These are phyloP conservation scores for Penicillium vulpinum DNA, from an alignment of 2,329 filamentous ascomycete genomes.

Conservation along the genomic window DNA sequence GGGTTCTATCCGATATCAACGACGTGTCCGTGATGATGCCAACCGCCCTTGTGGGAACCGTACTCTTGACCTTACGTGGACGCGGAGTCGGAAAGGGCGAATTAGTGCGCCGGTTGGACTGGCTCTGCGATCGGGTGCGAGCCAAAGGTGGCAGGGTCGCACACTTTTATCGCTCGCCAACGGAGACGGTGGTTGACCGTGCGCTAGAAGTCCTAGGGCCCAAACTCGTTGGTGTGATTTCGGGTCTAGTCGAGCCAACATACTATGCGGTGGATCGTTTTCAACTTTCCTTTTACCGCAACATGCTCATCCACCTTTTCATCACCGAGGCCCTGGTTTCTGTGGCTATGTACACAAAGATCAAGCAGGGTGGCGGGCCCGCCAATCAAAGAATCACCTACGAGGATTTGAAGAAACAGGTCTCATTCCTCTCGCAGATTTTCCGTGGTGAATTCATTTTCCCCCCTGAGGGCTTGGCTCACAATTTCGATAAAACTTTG, in stretches of 20 bases:
- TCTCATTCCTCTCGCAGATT: slow-evolving; percentile 85
- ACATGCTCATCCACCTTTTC: slow-evolving; percentile 99
- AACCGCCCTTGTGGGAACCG: slow-evolving; percentile 90
- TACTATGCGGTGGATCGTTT: slow-evolving; percentile 95
- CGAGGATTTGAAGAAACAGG: slow-evolving; percentile 71
- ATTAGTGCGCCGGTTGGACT: slow-evolving; percentile 81
- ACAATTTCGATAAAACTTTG: slow-evolving; percentile 80
- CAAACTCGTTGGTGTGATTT: slow-evolving; percentile 77
- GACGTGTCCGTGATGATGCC: slow-evolving; percentile 97
- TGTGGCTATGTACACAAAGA: slow-evolving; percentile 82
- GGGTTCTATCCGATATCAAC: slow-evolving; percentile 92
- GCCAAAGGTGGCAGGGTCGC: slow-evolving; percentile 89
- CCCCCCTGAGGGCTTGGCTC: slow-evolving; percentile 75
- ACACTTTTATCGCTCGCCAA: slow-evolving; percentile 80
- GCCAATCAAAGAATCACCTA: slow-evolving; percentile 77
- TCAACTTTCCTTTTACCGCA: slow-evolving; percentile 96
- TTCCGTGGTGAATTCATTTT: slow-evolving; percentile 98
- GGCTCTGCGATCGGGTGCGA: slow-evolving; percentile 78
- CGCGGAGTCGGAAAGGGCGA: slow-evolving; percentile 88
- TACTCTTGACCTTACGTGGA: slow-evolving; percentile 85
- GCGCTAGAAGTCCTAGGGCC: slow-evolving; percentile 89
- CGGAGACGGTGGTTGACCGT: slow-evolving; percentile 80
- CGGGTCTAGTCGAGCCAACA: slow-evolving; percentile 82
- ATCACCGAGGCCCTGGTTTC: slow-evolving; percentile 90
- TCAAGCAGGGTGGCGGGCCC: slow-evolving; percentile 88